Conservation (phyloP, 1,284 basidiomycete genomes). For the Fomitopsis betulina region DNA sequence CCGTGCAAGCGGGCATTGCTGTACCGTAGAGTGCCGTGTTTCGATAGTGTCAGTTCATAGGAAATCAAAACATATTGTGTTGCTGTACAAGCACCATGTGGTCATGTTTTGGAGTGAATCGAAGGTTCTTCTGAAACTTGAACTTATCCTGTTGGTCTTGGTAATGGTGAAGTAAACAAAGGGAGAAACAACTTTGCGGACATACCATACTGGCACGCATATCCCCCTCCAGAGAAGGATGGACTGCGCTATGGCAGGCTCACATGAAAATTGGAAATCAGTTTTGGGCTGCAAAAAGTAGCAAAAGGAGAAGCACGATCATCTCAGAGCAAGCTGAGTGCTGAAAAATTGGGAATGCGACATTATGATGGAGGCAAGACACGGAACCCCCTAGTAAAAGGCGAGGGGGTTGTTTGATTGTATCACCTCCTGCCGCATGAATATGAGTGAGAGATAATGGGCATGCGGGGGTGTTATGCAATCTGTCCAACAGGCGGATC, state of each 20-base stretch:
- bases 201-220: too few species aligned
- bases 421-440: slow-evolving; percentile 44
- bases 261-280: too few species aligned
- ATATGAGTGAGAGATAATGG: fast-evolving
- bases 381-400: slow-evolving; percentile 71
- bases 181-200: too few species aligned
- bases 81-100: neutral
- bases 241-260: too few species aligned
- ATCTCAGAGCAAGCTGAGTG: slow-evolving; percentile 30
- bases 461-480: slow-evolving; percentile 16
- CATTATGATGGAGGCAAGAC: slow-evolving; percentile 43
- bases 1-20: slow-evolving; percentile 22
- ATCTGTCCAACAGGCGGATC: slow-evolving; percentile 32
- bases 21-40: slow-evolving; percentile 15
- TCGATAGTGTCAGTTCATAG: neutral
- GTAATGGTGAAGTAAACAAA: too few species aligned
- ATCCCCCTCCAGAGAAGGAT: too few species aligned
- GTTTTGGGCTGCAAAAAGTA: neutral
- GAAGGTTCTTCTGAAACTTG: too few species aligned
- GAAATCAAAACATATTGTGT: neutral
- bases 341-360: slow-evolving; percentile 56
- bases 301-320: slow-evolving; percentile 16
- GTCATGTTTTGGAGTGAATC: neutral
- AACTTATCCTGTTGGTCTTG: too few species aligned
- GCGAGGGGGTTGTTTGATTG: slow-evolving; percentile 63